Evolutionary conservation across 2,329 filamentous ascomycete species (phyloP).

Genomic region (Phyllosticta citriasiana): DNA sequence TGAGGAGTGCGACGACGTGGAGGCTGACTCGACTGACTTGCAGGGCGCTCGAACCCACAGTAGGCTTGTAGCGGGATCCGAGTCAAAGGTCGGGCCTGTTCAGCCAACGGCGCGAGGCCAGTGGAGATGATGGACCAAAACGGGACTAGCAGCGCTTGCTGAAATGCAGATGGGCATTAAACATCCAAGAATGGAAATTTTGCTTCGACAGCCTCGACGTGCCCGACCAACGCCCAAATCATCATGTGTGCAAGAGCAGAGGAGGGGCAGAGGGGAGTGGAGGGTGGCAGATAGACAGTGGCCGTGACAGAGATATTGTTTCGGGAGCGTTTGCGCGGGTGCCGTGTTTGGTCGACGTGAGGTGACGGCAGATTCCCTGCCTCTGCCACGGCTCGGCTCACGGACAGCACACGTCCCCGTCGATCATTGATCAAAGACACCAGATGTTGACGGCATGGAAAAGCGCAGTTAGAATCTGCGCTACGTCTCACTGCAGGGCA

Average conservation of each 20-base stretch:
- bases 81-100: background rate
- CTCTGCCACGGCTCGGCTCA: background rate
- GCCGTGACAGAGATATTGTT: background rate
- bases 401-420: background rate
- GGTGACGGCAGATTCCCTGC: background rate
- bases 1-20: background rate
- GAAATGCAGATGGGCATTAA: background rate
- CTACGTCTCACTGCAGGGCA: background rate
- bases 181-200: background rate
- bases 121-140: background rate
- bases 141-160: background rate
- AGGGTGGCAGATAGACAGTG: background rate
- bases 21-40: background rate
- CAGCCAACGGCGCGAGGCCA: background rate
- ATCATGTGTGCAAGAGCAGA: background rate
- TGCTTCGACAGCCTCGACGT: background rate
- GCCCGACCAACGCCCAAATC: background rate
- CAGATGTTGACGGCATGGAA: background rate
- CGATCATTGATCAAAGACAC: background rate
- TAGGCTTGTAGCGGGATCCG: background rate
- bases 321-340: background rate
- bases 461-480: background rate
- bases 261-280: too few species aligned
- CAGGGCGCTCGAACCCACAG: conserved; percentile 9
- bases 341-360: background rate